Conservation (phyloP, 257 asterid genomes). For the Jaltomata sinuosa region DNA sequence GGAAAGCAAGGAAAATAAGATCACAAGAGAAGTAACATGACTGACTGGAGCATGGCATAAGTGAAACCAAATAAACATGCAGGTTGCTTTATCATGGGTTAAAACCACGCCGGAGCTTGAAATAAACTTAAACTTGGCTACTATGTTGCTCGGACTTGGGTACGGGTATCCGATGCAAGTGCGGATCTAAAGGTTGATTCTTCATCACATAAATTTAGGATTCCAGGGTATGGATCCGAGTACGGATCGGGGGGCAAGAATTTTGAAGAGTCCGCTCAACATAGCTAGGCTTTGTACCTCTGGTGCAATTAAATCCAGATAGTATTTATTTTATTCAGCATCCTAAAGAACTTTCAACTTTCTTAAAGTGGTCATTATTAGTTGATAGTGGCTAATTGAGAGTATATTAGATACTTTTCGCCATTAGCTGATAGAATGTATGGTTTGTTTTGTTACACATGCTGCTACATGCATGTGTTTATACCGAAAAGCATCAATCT, state of each 20-base stretch:
- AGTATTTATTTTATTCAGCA: background rate
- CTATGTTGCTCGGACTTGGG: background rate
- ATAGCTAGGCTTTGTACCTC: background rate
- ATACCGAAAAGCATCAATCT: background rate
- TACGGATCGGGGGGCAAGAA: background rate
- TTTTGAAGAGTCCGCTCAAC: background rate
- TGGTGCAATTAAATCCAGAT: background rate
- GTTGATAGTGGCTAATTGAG: background rate
- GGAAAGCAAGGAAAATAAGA: background rate
- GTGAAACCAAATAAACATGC: background rate
- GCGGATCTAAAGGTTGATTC: background rate
- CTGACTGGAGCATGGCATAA: background rate
- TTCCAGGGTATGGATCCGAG: background rate
- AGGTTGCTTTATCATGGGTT: background rate
- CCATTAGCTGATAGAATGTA: background rate
- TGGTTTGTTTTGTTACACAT: background rate
- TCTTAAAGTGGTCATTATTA: background rate
- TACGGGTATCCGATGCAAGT: background rate
- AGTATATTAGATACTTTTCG: background rate
- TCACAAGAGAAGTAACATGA: background rate
- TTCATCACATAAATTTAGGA: background rate
- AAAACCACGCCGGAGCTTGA: background rate
- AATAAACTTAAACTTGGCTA: background rate
- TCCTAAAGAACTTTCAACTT: background rate
- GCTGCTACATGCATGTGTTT: background rate